phyloP scores from a whole-genome alignment of 345 rosid genomes.

The Mangifera indica region DNA sequence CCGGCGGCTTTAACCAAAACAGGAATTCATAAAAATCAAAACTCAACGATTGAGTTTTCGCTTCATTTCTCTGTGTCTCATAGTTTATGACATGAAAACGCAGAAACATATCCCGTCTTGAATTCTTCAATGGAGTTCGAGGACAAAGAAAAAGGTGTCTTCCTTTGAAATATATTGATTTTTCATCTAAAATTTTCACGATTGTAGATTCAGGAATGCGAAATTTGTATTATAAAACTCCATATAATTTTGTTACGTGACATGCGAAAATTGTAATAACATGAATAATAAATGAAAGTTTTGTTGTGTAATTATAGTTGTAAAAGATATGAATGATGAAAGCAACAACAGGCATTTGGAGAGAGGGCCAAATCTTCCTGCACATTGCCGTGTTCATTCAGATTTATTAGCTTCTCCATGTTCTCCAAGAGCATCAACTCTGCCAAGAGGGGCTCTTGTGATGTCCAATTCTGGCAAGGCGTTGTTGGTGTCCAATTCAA shows the following conservation, averaged over 20 bases:
- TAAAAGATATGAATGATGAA: constrained; percentile 5
- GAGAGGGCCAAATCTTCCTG: constrained; percentile 26
- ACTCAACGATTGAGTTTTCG: neutral
- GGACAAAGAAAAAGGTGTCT: neutral
- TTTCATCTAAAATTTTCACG: neutral
- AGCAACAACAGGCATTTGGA: constrained; percentile 38
- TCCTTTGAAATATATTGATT: neutral
- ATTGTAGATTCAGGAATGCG: neutral
- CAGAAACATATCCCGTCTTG: neutral
- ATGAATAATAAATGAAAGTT: too few species aligned
- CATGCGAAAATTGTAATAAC: neutral
- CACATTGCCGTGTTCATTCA: constrained; percentile 18
- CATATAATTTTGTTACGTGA: neutral
- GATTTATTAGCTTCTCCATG: constrained; percentile 19
- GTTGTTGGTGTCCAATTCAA: constrained; percentile 39
- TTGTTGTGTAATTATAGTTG: neutral
- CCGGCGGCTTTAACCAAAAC: neutral
- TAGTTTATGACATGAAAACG: neutral
- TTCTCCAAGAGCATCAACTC: constrained; percentile 41
- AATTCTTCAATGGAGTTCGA: neutral
- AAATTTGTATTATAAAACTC: too few species aligned
- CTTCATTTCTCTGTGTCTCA: neutral
- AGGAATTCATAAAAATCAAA: neutral
- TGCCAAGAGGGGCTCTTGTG: constrained; percentile 34
- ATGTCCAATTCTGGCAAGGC: constrained; percentile 50